Conservation (phyloP, 179 eudicot genomes). For the Patellifolia procumbens region DNA sequence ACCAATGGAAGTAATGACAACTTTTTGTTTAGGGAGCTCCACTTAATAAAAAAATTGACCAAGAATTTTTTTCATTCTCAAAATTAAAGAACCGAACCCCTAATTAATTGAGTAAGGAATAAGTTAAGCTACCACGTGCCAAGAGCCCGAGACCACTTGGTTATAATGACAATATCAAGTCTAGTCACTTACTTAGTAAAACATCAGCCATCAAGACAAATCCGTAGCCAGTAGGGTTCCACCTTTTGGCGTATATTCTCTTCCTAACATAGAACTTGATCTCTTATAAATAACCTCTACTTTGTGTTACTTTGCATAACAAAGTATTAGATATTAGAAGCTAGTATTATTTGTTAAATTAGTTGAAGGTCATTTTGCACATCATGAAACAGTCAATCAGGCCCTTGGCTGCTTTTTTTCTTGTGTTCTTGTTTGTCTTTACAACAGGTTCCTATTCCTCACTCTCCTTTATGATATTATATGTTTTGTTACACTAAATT, state of each 20-base stretch:
- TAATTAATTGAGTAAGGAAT: too few species aligned
- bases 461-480: neutral
- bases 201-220: neutral
- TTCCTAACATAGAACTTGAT: neutral
- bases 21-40: too few species aligned
- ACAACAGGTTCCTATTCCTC: slow-evolving; percentile 21
- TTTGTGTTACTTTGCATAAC: neutral
- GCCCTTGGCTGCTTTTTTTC: slow-evolving; percentile 21
- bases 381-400: slow-evolving; percentile 22
- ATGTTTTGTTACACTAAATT: neutral
- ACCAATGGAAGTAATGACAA: too few species aligned
- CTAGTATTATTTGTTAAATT: neutral
- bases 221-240: neutral
- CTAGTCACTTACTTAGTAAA: neutral
- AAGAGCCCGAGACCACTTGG: too few species aligned
- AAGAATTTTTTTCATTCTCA: too few species aligned
- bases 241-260: neutral
- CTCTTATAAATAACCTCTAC: slow-evolving; percentile 6
- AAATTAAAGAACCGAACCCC: too few species aligned
- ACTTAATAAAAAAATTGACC: too few species aligned
- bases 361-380: neutral
- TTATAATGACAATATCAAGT: neutral
- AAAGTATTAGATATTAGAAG: too few species aligned
- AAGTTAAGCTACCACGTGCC: too few species aligned
- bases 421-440: slow-evolving; percentile 21